Evolutionary conservation across 108 stramenopile species (phyloP).

Genomic region (Fistulifera pelliculosa): DNA sequence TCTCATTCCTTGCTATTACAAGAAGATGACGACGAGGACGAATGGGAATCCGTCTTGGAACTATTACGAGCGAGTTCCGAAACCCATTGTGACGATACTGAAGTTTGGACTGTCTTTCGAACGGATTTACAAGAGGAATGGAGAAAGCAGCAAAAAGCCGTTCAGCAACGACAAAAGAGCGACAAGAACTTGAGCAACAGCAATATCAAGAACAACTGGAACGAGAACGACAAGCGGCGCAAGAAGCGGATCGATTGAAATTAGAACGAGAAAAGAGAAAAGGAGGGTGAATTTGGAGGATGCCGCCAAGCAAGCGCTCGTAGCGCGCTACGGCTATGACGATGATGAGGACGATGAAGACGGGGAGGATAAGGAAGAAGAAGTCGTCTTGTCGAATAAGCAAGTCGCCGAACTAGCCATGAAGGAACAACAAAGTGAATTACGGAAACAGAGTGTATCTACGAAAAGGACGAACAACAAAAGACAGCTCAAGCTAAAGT

Average conservation of each 20-base stretch:
- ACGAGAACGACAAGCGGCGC: conserved; percentile 43
- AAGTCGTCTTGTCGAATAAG: conserved; percentile 24
- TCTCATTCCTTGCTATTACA: conserved; percentile 30
- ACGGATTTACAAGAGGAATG: conserved; percentile 30
- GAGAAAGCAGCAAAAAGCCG: conserved; percentile 21
- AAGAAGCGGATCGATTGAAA: conserved; percentile 20
- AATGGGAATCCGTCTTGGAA: conserved; percentile 50
- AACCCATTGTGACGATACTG: conserved; percentile 44
- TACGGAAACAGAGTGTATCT: conserved; percentile 27
- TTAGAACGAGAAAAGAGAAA: conserved; percentile 2
- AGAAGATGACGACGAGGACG: conserved; percentile 30
- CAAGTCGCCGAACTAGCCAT: conserved; percentile 35
- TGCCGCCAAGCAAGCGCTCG: conserved; percentile 51
- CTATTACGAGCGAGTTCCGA: conserved; percentile 62
- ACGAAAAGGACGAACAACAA: conserved; percentile 70
- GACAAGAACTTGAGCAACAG: conserved; percentile 18
- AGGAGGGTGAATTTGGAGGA: conserved; percentile 20
- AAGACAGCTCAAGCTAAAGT: conserved; percentile 54
- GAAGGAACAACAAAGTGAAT: conserved; percentile 26
- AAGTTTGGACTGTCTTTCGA: conserved; percentile 39
- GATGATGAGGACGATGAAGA: conserved; percentile 39
- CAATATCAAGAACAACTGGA: conserved; percentile 22
- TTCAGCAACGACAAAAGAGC: conserved; percentile 18
- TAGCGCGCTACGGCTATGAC: conserved; percentile 77
- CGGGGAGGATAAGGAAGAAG: conserved; percentile 21